A percentile compares a stretch with the other conserved stretches of the same genome.
phyloP scores from a whole-genome alignment of 345 rosid species.

The Passiflora organensis region DNA sequence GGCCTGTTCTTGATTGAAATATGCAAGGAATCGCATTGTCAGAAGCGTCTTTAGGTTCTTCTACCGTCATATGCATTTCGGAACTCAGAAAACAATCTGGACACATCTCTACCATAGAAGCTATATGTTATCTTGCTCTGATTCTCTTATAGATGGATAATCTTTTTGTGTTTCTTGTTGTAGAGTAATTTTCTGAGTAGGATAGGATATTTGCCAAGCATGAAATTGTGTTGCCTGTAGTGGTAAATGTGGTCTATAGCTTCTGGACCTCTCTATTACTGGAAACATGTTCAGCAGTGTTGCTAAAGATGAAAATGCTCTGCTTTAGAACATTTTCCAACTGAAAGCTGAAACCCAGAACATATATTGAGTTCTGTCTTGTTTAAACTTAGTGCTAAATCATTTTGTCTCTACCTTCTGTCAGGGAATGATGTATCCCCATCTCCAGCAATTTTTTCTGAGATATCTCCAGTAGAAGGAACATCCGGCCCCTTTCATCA shows the following conservation, averaged over 20 bases:
- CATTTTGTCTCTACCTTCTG: slow-evolving; percentile 1
- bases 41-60: not conserved
- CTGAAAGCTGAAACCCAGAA: not conserved
- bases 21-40: not conserved
- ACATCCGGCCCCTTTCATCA: slow-evolving; percentile 16
- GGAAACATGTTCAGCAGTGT: not conserved
- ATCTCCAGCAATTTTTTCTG: slow-evolving; percentile 24
- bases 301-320: not conserved
- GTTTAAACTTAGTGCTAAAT: slow-evolving; percentile 2
- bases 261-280: too few species aligned
- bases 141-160: not conserved
- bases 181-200: too few species aligned
- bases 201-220: too few species aligned
- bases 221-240: too few species aligned
- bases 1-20: not conserved
- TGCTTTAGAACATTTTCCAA: slow-evolving; percentile 2
- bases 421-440: slow-evolving; percentile 27
- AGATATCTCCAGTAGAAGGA: slow-evolving; percentile 30
- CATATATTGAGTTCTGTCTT: slow-evolving; percentile 1
- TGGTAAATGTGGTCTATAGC: too few species aligned
- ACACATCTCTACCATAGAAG: not conserved
- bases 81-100: not conserved
- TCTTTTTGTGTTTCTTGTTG: too few species aligned
- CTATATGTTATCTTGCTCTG: not conserved
- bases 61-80: not conserved